Evolutionary conservation across 2,329 filamentous ascomycete species (phyloP).

Genomic region (Alternaria triticina): DNA sequence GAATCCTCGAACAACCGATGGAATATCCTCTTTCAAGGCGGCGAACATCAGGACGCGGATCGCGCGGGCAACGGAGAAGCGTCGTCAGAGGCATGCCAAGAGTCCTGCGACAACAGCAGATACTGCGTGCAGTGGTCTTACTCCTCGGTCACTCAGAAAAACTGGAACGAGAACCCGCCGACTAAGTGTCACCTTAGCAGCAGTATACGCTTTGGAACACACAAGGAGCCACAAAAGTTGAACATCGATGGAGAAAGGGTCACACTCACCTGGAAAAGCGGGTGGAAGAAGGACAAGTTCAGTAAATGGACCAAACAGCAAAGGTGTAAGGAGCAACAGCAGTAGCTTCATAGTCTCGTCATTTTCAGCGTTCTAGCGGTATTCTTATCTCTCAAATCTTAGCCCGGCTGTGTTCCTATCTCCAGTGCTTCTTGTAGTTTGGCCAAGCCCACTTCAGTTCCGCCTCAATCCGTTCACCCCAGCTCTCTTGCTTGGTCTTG

Average conservation of each 20-base stretch:
- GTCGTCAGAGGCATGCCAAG: conserved; percentile 36
- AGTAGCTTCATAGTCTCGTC: neutral
- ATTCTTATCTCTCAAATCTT: neutral
- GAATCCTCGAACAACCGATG: conserved; percentile 37
- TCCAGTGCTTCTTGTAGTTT: neutral
- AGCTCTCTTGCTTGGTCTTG: neutral
- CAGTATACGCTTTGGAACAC: conserved; percentile 35
- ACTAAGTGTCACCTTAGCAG: conserved; percentile 44
- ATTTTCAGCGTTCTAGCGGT: conserved; percentile 9
- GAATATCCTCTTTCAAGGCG: conserved; percentile 41
- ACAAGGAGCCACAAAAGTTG: conserved; percentile 19
- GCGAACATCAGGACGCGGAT: conserved; percentile 17
- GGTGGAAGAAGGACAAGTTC: conserved; percentile 40
- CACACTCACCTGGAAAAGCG: conserved; percentile 34
- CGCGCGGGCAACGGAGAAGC: conserved; percentile 30
- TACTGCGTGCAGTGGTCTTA: conserved; percentile 45
- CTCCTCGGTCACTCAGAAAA: conserved; percentile 30
- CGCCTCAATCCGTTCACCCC: neutral
- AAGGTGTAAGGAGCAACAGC: conserved; percentile 29
- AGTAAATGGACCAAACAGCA: conserved; percentile 36
- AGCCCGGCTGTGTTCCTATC: neutral
- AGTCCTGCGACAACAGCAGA: conserved; percentile 33
- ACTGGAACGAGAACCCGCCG: conserved; percentile 41
- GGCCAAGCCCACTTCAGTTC: neutral
- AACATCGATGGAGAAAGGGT: conserved; percentile 17